These are phyloP conservation scores for Daldinia eschscholtzii DNA, from an alignment of 2,329 filamentous ascomycete genomes.

Conservation along the genomic window DNA sequence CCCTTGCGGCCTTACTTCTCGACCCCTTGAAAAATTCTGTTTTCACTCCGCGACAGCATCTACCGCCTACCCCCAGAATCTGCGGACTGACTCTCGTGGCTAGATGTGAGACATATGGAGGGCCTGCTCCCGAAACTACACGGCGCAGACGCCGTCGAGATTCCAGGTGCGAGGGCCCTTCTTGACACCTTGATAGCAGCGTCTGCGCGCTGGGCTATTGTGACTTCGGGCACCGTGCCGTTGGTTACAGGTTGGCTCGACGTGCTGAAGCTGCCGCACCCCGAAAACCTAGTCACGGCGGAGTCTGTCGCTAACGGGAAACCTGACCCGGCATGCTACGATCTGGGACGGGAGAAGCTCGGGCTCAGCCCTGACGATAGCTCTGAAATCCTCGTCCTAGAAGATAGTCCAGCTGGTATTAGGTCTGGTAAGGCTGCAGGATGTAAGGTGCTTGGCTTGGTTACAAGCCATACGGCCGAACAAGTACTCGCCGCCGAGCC, in stretches of 20 bases:
- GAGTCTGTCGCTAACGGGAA: conserved; percentile 82
- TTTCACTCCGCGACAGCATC: conserved; percentile 19
- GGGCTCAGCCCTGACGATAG: conserved; percentile 61
- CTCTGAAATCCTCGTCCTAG: conserved; percentile 77
- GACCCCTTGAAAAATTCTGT: conserved; percentile 18
- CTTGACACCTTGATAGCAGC: conserved; percentile 74
- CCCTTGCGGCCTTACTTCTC: conserved; percentile 30
- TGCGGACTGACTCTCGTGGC: conserved; percentile 8
- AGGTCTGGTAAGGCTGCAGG: conserved; percentile 86
- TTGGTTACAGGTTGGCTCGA: conserved; percentile 80
- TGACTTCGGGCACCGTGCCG: conserved; percentile 77
- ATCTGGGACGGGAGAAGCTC: conserved; percentile 74
- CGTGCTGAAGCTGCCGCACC: conserved; percentile 73
- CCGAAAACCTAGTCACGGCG: conserved; percentile 77
- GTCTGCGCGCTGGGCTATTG: conserved; percentile 85
- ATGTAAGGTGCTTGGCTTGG: conserved; percentile 85
- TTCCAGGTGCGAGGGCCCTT: conserved; percentile 82
- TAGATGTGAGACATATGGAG: conserved; percentile 86
- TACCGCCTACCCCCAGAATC: conserved; percentile 11
- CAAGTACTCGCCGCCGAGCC: conserved; percentile 81
- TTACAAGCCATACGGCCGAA: conserved; percentile 83
- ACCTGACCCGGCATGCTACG: conserved; percentile 81
- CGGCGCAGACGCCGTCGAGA: conserved; percentile 83
- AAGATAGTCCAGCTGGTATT: conserved; percentile 91
- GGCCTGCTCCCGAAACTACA: conserved; percentile 80